Base-by-base conservation (phyloP, 768 basidiomycete genomes). In the Cyathus striatus region DNA sequence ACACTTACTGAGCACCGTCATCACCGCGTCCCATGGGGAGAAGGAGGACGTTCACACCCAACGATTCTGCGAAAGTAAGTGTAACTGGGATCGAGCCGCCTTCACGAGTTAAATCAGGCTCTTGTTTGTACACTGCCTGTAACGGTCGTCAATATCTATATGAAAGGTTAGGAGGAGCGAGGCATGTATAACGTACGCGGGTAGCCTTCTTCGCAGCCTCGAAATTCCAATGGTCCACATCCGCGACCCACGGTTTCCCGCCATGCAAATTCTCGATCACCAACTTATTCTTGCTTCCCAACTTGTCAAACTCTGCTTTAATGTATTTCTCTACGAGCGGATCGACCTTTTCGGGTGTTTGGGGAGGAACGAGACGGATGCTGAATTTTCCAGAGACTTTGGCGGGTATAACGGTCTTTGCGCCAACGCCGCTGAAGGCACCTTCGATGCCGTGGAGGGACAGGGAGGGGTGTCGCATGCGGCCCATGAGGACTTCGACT, bases 31-130 rank as follows among this genome's bases (percentile, higher is more conserved):
- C 92, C 84, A 95, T 94, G 1, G 93, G 95, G 22, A 97, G 71
- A 16, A 97, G 68, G 44, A 94, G 61, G 6, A 96, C 90, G 55
- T 93, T 96, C 43, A 92, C 84, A 10, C 80, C 79, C 36, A 96
- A 68, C 34, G 79, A 79, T 57, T 96, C 90, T 7, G 93, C 90
- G 59, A 98, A 95, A 1, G 91, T 94, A 44, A 97, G 73, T 3
- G 92, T 94, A 23, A 95, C 89, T 0, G 93, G 93, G 49, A 94
- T 94, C 5, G 90, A 90, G 4, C 94, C 94, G n/a, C 91, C 91
- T 60, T 95, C 92, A 32, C 91, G 79, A 2, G 86, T 92, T 45
- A 85, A 68, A 58, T 94, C 89, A 0, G 92, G 92, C 4, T 79
- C 76, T 57, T 75, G 73, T 36, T 77, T 70, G 65, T 90, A 93